Percentiles rank a stretch among this genome's conserved stretches.
phyloP scores from a whole-genome alignment of 139 green algal genomes.

The Chlorella vulgaris region DNA sequence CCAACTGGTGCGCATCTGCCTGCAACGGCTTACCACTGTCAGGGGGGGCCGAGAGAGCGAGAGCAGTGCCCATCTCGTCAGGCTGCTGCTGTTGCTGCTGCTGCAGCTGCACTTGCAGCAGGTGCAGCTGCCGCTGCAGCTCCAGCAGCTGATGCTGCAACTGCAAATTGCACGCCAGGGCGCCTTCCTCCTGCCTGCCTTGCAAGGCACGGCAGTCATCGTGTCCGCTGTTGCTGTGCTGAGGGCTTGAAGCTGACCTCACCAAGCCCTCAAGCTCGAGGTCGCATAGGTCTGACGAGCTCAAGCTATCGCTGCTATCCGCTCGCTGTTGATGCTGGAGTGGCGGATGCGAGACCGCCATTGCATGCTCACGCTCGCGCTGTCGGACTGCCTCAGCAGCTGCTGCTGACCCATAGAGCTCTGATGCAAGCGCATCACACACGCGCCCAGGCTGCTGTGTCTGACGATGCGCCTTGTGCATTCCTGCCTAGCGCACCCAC shows the following conservation, averaged over 20 bases:
- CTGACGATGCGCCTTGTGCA: background rate
- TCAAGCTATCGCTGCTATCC: slow-evolving; percentile 13
- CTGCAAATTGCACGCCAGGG: background rate
- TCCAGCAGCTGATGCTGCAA: slow-evolving; percentile 19
- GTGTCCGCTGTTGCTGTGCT: background rate
- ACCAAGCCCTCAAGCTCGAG: background rate
- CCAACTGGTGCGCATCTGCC: background rate
- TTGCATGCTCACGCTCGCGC: no score
- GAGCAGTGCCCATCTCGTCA: no score
- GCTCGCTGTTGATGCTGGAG: background rate
- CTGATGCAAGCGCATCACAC: no score
- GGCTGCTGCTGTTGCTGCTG: background rate
- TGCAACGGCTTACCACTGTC: no score
- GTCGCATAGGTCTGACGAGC: slow-evolving; percentile 9
- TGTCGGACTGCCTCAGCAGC: background rate
- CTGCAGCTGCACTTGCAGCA: slow-evolving; percentile 19
- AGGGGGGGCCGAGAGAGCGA: no score
- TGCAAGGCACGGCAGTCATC: no score
- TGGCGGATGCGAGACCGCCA: background rate
- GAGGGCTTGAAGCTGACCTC: background rate
- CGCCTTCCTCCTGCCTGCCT: background rate
- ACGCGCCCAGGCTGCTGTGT: no score
- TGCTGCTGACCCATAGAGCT: no score
- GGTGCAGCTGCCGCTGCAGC: slow-evolving; percentile 1
- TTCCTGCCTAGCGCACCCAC: background rate